Evolutionary conservation across 2,329 filamentous ascomycete genomes (phyloP), one percentile per base, ranked within the genome.

Genomic region (Cordyceps farinosa): DNA sequence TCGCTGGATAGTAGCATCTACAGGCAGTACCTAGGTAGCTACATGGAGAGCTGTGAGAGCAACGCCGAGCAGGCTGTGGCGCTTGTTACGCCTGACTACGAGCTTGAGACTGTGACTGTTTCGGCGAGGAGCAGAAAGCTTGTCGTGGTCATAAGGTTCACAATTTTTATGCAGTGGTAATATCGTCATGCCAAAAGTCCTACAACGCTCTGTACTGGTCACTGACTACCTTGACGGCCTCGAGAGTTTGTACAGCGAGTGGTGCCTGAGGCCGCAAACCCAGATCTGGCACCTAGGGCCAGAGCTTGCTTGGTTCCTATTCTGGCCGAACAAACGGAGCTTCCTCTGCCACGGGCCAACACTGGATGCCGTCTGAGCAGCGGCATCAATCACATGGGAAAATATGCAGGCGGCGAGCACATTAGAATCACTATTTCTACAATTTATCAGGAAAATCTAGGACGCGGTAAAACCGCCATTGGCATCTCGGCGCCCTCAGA

Each of bases 291-390:
- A 1, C 29, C 15, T 13, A 36, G 15, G 45, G 27, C 13, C 30
- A 34, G 30, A 51, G 48, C 48, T 51, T 45, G 32, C 48, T 51
- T 45, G 32, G 54, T 57, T 47, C 54, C 53, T 56, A 56, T 45
- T 56, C 40, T 56, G 38, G 53, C 53, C 54, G 54, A 57, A 11
- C 54, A 10, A 15, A 34, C n/a, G 15, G 40, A 44, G 53, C 38
- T 27, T 34, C 13, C 11, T 29, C 34, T 53, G 32, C 22, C 9
- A 29, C 54, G 54, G 54, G 54, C 42, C 30, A 57, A 57, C 54
- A 47, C 40, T 57, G 29, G 30, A 45, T 36, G 54, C 54, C 54
- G 55, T 10, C n/a, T 57, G 17, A 45, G 38, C 13, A 10, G n/a
- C 30, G 17, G 22, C 44, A 47, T 22, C 17, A 27, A 48, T 58